These are phyloP conservation scores for Fusarium miscanthi DNA, from an alignment of 2,329 filamentous ascomycete species.

Conservation along the genomic window DNA sequence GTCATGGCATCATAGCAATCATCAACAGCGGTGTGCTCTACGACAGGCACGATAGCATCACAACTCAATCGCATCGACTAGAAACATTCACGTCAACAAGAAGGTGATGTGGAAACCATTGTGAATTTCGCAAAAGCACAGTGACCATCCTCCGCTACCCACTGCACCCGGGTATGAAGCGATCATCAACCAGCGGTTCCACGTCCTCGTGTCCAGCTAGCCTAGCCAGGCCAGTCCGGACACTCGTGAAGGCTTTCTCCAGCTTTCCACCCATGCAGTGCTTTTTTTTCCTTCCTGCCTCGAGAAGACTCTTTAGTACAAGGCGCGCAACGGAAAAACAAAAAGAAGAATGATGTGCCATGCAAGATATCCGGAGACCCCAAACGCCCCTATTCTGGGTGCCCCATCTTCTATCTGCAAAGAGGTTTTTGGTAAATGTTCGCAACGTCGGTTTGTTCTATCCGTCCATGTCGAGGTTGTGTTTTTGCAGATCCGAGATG, in stretches of 20 bases:
- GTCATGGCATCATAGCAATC: constrained; percentile 1
- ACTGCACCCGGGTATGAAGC: constrained; percentile 69
- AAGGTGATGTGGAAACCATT: constrained; percentile 62
- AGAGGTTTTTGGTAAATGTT: constrained; percentile 55
- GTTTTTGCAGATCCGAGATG: constrained; percentile 70
- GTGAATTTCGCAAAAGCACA: constrained; percentile 69
- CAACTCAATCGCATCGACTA: constrained; percentile 29
- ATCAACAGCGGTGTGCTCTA: constrained; percentile 5
- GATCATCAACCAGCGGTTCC: constrained; percentile 72
- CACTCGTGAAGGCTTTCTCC: constrained; percentile 70
- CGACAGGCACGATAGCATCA: constrained; percentile 37
- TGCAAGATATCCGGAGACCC: constrained; percentile 86
- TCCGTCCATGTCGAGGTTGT: constrained; percentile 61
- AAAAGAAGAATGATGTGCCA: constrained; percentile 64
- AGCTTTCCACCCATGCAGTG: constrained; percentile 68
- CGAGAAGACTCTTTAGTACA: constrained; percentile 59
- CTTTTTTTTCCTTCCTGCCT: constrained; percentile 55
- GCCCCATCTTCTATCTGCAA: constrained; percentile 80
- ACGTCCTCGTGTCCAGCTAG: constrained; percentile 67
- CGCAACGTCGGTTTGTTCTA: constrained; percentile 59
- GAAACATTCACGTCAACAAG: constrained; percentile 26
- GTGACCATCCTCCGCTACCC: constrained; percentile 59
- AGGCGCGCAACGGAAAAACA: constrained; percentile 60
- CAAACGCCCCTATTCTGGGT: constrained; percentile 76
- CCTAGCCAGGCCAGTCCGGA: constrained; percentile 53